Conservation (phyloP, 306 rosid genomes). For the Malus sieversii region DNA sequence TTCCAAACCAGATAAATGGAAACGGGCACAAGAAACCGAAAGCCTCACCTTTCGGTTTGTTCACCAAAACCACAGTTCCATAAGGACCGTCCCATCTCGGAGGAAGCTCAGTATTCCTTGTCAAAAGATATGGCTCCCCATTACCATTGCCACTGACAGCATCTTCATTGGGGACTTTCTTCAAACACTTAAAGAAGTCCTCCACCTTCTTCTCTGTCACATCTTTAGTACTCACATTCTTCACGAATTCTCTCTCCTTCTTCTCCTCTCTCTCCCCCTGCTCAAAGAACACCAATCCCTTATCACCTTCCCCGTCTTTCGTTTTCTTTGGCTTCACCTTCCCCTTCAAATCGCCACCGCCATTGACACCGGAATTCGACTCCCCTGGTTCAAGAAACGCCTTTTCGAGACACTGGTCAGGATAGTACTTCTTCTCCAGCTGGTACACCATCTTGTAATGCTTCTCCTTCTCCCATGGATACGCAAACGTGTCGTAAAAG, state of each 20-base stretch:
- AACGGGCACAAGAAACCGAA: neutral
- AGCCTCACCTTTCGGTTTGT: constrained; percentile 82
- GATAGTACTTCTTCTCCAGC: constrained; percentile 84
- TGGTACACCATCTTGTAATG: constrained; percentile 92
- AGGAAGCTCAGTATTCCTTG: constrained; percentile 72
- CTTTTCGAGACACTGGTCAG: constrained; percentile 72
- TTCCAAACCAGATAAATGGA: neutral
- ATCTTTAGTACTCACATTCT: constrained; percentile 18
- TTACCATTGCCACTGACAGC: constrained; percentile 25
- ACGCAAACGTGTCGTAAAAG: constrained; percentile 62
- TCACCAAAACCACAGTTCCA: constrained; percentile 79
- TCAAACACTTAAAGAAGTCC: constrained; percentile 80
- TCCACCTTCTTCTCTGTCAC: constrained; percentile 67
- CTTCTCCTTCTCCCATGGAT: constrained; percentile 93
- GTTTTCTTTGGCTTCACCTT: constrained; percentile 28
- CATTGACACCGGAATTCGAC: constrained; percentile 13
- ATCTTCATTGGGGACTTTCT: constrained; percentile 49
- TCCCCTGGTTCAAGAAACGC: constrained; percentile 84
- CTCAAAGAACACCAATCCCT: constrained; percentile 63
- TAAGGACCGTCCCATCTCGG: constrained; percentile 65
- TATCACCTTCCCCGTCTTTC: constrained; percentile 24
- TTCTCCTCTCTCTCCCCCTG: constrained; percentile 30
- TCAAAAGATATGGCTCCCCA: constrained; percentile 57
- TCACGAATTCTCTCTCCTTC: constrained; percentile 12
- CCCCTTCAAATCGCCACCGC: neutral